Conservation (phyloP, 208 protist genomes). For the Crithidia acanthocephali region DNA sequence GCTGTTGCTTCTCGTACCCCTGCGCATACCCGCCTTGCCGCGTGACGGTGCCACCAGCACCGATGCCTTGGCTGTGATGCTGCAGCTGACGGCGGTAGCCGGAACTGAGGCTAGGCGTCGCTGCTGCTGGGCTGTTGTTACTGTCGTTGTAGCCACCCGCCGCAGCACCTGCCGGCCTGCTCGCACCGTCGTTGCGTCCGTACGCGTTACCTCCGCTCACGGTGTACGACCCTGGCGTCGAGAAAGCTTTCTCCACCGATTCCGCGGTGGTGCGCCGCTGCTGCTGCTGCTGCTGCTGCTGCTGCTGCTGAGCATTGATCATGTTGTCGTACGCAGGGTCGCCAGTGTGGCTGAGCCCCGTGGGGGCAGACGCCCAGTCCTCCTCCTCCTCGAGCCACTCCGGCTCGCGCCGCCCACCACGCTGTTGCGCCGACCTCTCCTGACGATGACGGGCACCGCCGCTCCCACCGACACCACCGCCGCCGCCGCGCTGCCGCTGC, state of each 20-base stretch:
- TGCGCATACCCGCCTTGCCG: background rate
- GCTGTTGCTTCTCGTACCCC: background rate
- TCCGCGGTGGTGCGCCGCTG: background rate
- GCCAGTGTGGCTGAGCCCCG: slow-evolving; percentile 32
- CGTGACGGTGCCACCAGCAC: background rate
- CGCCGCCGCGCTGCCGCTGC: background rate
- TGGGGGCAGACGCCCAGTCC: slow-evolving; percentile 23
- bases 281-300: slow-evolving; percentile 4
- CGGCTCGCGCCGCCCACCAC: background rate
- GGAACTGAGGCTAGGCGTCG: slow-evolving; percentile 2
- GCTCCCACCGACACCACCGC: background rate
- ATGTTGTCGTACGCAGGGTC: slow-evolving; percentile 36
- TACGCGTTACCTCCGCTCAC: background rate
- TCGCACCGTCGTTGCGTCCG: background rate
- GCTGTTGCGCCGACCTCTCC: slow-evolving; percentile 6
- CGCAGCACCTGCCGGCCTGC: too few relatives aligned
- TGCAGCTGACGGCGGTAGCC: slow-evolving; percentile 17
- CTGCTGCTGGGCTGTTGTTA: background rate
- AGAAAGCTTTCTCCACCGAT: background rate
- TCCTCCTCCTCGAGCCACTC: slow-evolving; percentile 8
- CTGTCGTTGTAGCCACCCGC: background rate
- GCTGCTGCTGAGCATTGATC: slow-evolving; percentile 25
- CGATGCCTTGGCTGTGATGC: background rate
- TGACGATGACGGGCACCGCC: background rate
- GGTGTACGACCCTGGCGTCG: background rate